A percentile compares a stretch with the other conserved stretches of the same genome.
Conservation (phyloP, 306 rosid genomes). For the Alnus glutinosa region DNA sequence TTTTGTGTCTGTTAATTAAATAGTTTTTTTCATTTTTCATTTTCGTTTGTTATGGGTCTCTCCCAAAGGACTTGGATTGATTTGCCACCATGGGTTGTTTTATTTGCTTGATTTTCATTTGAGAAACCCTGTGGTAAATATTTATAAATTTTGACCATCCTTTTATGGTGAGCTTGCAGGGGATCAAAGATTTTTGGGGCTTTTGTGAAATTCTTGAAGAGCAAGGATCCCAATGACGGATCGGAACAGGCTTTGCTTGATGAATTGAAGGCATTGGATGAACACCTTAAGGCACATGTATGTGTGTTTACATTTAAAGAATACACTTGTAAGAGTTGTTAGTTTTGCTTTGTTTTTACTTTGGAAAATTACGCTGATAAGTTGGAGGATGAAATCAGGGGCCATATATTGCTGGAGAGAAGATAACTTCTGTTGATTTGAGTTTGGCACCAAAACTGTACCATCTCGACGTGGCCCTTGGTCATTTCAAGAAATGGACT, state of each 20-base stretch:
- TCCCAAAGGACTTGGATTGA: background rate
- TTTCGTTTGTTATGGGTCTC: background rate
- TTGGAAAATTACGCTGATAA: conserved; percentile 20
- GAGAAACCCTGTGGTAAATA: background rate
- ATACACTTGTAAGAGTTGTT: background rate
- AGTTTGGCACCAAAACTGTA: conserved; percentile 88
- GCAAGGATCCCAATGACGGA: conserved; percentile 85
- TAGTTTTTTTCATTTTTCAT: background rate
- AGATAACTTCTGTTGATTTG: conserved; percentile 77
- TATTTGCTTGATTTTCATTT: conserved; percentile 4
- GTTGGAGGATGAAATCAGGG: conserved; percentile 53
- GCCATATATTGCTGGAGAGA: conserved; percentile 85
- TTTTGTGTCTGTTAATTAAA: background rate
- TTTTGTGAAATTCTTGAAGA: conserved; percentile 67
- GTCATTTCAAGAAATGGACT: conserved; percentile 84
- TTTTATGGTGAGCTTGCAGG: conserved; percentile 37
- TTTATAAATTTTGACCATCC: conserved; percentile 2
- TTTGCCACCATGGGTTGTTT: background rate
- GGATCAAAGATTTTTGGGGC: conserved; percentile 77
- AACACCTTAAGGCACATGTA: conserved; percentile 84
- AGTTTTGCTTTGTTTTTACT: background rate
- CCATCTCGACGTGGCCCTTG: conserved; percentile 76
- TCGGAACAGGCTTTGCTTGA: conserved; percentile 74
- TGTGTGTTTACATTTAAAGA: conserved; percentile 20
- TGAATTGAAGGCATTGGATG: conserved; percentile 74